A percentile compares a stretch with the other conserved stretches of the same genome.
phyloP scores from a whole-genome alignment of 78 protist genomes.

The Cavenderia fasciculata region DNA sequence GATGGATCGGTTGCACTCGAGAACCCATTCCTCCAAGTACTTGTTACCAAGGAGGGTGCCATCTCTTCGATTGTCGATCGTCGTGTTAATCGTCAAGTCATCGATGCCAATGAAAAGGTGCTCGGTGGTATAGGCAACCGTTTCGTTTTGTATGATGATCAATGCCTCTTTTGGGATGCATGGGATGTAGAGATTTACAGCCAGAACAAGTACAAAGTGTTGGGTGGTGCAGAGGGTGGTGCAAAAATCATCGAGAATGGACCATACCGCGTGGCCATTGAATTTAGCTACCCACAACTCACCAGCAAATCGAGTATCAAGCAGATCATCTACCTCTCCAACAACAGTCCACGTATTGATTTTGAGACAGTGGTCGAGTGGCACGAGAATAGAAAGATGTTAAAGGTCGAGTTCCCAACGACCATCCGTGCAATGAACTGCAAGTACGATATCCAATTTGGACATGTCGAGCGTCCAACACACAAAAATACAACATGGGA shows the following conservation, averaged over 20 bases:
- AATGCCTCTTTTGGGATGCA: constrained; percentile 87
- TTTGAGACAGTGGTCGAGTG: constrained; percentile 79
- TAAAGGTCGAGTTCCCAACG: constrained; percentile 89
- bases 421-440: constrained; percentile 65
- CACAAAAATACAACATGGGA: constrained; percentile 92
- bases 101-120: too few relatives aligned
- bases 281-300: not conserved
- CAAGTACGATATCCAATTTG: constrained; percentile 86
- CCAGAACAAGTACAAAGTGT: constrained; percentile 16
- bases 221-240: not conserved
- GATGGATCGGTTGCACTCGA: not conserved
- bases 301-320: not conserved
- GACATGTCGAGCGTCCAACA: constrained; percentile 87
- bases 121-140: constrained; percentile 42
- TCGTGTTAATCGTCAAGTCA: not conserved
- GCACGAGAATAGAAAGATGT: constrained; percentile 74
- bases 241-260: constrained; percentile 19
- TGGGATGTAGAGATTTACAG: constrained; percentile 83
- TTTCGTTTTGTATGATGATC: constrained; percentile 81
- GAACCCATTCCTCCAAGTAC: not conserved
- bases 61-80: not conserved
- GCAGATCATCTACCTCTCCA: not conserved
- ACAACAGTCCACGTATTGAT: constrained; percentile 34
- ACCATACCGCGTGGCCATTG: constrained; percentile 29
- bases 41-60: not conserved